Percentiles rank a stretch among this genome's conserved stretches.
Evolutionary conservation across 148 eudicot genomes (phyloP).

Genomic region (Rhododendron williamsianum): DNA sequence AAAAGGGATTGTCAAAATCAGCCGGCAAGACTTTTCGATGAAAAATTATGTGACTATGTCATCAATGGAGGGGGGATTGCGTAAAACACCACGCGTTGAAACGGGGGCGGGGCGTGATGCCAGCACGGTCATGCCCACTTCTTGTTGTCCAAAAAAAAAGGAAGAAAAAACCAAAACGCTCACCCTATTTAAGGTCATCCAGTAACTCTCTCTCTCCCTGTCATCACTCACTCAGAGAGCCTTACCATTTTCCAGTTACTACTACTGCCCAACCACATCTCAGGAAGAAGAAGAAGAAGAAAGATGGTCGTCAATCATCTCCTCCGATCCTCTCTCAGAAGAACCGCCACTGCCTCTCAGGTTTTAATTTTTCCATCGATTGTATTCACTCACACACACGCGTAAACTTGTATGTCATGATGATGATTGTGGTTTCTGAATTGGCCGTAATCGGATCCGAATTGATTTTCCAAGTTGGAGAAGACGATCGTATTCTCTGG

Average conservation of each 20-base stretch:
- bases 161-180: background rate
- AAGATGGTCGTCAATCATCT: slow-evolving; percentile 22
- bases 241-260: background rate
- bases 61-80: background rate
- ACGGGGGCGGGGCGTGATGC: background rate
- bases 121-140: background rate
- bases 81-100: background rate
- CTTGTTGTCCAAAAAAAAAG: background rate
- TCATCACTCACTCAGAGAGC: background rate
- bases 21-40: too few species aligned
- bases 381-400: background rate
- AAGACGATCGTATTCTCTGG: background rate
- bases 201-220: background rate
- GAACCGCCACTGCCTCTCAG: slow-evolving; percentile 8
- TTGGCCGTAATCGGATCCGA: background rate
- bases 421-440: too few species aligned
- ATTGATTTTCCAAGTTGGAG: background rate
- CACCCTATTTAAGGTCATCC: background rate
- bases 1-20: too few species aligned
- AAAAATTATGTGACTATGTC: too few species aligned
- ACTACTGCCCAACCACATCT: background rate
- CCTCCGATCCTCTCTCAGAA: slow-evolving; percentile 30
- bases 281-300: background rate
- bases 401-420: background rate
- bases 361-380: background rate